These are phyloP conservation scores for Plasmopara viticola DNA, from an alignment of 352 stramenopile genomes.

Conservation along the genomic window DNA sequence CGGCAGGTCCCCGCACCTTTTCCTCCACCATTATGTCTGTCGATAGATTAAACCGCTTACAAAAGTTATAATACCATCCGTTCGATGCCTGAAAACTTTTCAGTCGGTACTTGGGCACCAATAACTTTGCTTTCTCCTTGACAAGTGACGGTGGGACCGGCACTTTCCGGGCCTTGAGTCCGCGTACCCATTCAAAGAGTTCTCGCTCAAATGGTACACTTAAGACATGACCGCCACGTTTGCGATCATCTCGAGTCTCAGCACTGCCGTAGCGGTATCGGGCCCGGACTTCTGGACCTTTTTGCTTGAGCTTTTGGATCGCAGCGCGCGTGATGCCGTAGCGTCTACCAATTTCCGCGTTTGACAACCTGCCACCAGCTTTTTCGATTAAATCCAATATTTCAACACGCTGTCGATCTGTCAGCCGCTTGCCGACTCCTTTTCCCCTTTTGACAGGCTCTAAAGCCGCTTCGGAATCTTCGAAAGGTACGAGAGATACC, in stretches of 20 bases:
- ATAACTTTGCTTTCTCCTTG: constrained; percentile 43
- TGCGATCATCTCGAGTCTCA: constrained; percentile 29
- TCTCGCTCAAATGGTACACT: constrained; percentile 36
- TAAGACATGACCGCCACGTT: constrained; percentile 31
- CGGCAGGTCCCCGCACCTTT: constrained; percentile 5
- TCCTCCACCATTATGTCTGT: constrained; percentile 28
- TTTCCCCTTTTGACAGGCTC: constrained; percentile 22
- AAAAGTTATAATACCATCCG: constrained; percentile 54
- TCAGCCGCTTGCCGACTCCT: constrained; percentile 35
- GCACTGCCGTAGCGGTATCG: constrained; percentile 39
- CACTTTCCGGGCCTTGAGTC: constrained; percentile 39
- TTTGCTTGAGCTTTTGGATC: constrained; percentile 42
- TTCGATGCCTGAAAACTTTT: constrained; percentile 41
- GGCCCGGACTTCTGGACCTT: constrained; percentile 28
- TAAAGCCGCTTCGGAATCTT: not conserved
- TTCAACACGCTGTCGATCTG: constrained; percentile 40
- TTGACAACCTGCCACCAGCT: constrained; percentile 26
- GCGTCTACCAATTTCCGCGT: constrained; percentile 35
- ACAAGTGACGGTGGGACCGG: constrained; percentile 39
- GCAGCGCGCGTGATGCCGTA: constrained; percentile 42
- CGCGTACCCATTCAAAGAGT: constrained; percentile 40
- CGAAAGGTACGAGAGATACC: not conserved
- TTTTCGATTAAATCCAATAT: constrained; percentile 45
- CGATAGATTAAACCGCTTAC: constrained; percentile 33
- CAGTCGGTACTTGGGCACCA: constrained; percentile 41